Evolutionary conservation across 495 filamentous ascomycete species (phyloP).

Genomic region (Jackrogersella minutella): DNA sequence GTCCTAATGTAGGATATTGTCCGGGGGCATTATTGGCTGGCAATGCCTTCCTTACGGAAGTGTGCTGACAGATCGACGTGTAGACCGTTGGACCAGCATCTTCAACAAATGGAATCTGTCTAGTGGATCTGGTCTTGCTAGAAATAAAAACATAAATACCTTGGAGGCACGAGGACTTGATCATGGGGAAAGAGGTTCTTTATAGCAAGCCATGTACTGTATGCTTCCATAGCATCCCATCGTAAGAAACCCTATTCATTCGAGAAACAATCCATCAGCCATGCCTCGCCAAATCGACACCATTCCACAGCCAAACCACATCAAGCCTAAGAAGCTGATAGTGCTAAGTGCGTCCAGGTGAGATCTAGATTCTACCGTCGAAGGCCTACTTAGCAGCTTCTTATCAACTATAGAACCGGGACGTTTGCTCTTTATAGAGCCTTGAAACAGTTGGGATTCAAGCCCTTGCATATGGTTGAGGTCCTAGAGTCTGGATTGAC

Average conservation of each 20-base stretch:
- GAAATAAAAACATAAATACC: no score
- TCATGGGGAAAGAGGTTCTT: conserved; percentile 8
- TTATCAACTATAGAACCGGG: conserved; percentile 37
- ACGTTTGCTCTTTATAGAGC: conserved; percentile 44
- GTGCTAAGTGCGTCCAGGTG: conserved; percentile 43
- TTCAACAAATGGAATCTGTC: no score
- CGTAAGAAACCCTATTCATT: conserved; percentile 10
- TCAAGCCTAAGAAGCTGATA: conserved; percentile 41
- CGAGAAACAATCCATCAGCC: conserved; percentile 20
- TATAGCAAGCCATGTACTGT: conserved; percentile 20
- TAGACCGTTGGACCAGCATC: no score
- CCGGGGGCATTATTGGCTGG: no score
- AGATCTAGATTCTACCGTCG: not conserved
- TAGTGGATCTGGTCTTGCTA: no score
- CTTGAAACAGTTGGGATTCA: conserved; percentile 39
- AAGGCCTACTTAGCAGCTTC: not conserved
- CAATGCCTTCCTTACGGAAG: no score
- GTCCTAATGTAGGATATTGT: no score
- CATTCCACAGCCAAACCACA: conserved; percentile 32
- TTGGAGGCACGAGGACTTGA: no score
- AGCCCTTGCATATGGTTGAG: conserved; percentile 45
- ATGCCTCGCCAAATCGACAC: conserved; percentile 43
- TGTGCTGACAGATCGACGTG: no score
- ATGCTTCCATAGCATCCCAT: conserved; percentile 23
- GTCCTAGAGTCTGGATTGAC: conserved; percentile 8